A percentile compares a stretch with the other conserved stretches of the same genome.
Evolutionary conservation across 192 early-diverging fungal species (phyloP).

Genomic region (Entomortierella beljakovae): DNA sequence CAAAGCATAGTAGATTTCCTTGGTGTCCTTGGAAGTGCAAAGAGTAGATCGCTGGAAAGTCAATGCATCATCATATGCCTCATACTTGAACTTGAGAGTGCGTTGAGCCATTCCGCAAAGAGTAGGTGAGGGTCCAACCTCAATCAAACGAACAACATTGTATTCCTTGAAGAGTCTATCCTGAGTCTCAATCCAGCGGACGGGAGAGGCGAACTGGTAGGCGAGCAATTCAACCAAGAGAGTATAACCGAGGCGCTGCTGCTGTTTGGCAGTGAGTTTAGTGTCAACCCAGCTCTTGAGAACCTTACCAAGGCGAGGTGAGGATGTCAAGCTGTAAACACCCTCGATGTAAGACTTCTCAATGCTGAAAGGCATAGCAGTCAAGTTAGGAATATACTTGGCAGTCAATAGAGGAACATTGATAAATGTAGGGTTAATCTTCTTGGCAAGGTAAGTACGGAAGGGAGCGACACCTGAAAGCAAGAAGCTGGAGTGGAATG

Average conservation of each 20-base stretch:
- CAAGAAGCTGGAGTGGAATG: conserved; percentile 97
- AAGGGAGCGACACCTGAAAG: conserved; percentile 92
- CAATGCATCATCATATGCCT: conserved; percentile 94
- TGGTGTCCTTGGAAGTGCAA: conserved; percentile 88
- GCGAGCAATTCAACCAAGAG: conserved; percentile 91
- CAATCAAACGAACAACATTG: conserved; percentile 88
- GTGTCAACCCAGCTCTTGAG: conserved; percentile 85
- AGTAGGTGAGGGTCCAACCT: conserved; percentile 90
- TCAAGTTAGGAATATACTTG: conserved; percentile 96
- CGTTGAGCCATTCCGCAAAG: conserved; percentile 94
- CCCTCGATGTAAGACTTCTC: conserved; percentile 79
- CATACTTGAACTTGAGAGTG: conserved; percentile 97
- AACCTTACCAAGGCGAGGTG: conserved; percentile 78
- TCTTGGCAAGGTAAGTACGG: conserved; percentile 87
- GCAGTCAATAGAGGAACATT: conserved; percentile 83
- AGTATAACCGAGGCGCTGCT: conserved; percentile 88
- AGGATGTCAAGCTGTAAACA: conserved; percentile 79
- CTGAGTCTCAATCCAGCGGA: conserved; percentile 96
- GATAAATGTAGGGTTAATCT: conserved; percentile 85
- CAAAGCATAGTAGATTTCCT: conserved; percentile 95
- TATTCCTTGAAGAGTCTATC: conserved; percentile 84
- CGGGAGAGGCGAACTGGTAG: conserved; percentile 93
- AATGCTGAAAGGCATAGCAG: conserved; percentile 88
- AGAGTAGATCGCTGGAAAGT: conserved; percentile 90
- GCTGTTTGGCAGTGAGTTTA: conserved; percentile 75